Percentiles rank a stretch among this genome's conserved stretches.
These are phyloP conservation scores for Dioscorea dumetorum DNA, from an alignment of 106 monocot genomes.

Conservation along the genomic window DNA sequence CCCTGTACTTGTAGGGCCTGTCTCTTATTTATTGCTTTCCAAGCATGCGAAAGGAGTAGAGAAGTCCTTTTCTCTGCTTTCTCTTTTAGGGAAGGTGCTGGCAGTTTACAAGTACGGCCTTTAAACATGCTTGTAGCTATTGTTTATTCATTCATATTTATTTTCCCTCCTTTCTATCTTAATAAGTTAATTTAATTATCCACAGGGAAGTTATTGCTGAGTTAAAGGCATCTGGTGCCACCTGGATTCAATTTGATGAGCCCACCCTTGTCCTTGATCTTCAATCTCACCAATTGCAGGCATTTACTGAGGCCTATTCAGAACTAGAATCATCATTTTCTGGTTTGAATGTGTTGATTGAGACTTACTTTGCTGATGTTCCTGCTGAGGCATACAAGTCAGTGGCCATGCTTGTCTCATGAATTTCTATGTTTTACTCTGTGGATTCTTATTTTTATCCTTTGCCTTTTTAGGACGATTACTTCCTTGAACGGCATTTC, in stretches of 20 bases:
- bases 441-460: not conserved
- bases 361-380: conserved; percentile 11
- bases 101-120: conserved; percentile 64
- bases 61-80: conserved; percentile 64
- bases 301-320: conserved; percentile 4
- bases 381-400: conserved; percentile 11
- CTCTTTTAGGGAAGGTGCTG: conserved; percentile 53
- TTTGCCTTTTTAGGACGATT: conserved; percentile 3
- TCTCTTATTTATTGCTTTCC: conserved; percentile 74
- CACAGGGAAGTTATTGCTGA: conserved; percentile 49
- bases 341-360: conserved; percentile 6
- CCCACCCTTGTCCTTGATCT: conserved; percentile 6
- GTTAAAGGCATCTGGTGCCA: conserved; percentile 4
- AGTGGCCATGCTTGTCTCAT: not conserved
- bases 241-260: conserved; percentile 8
- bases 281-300: conserved; percentile 6
- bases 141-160: not conserved
- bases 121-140: not conserved
- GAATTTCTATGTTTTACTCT: not conserved
- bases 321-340: conserved; percentile 3
- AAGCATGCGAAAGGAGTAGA: conserved; percentile 79
- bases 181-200: not conserved
- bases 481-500: conserved; percentile 12
- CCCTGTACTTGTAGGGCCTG: conserved; percentile 81
- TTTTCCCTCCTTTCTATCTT: no score